Conservation (phyloP, 148 eudicot genomes). For the Talinum fruticosum region DNA sequence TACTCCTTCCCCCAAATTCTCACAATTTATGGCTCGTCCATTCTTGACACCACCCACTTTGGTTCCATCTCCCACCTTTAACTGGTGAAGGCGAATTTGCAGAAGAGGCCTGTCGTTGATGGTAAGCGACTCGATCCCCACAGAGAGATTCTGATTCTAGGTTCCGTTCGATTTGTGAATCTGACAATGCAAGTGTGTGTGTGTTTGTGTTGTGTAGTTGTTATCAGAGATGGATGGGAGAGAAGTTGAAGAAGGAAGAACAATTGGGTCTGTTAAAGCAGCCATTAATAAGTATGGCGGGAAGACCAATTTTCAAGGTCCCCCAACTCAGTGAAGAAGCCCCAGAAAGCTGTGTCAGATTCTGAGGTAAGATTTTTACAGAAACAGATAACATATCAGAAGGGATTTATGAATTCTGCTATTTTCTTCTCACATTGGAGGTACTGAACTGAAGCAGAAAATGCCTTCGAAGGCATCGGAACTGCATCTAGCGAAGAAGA, state of each 20-base stretch:
- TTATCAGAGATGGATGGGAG: conserved; percentile 31
- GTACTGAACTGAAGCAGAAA: conserved; percentile 31
- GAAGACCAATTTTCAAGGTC: conserved; percentile 20
- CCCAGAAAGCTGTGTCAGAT: conserved; percentile 24
- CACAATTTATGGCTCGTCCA: neutral
- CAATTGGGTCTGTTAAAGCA: conserved; percentile 40
- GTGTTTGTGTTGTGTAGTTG: neutral
- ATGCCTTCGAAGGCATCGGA: conserved; percentile 49
- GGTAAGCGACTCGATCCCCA: neutral
- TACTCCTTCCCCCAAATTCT: neutral
- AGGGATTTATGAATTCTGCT: neutral
- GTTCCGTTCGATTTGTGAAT: no score
- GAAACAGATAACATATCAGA: no score
- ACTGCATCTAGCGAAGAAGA: conserved; percentile 53
- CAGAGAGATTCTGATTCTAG: no score
- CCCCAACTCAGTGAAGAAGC: conserved; percentile 20
- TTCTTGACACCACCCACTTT: neutral
- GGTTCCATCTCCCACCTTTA: neutral
- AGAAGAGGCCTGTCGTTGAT: neutral
- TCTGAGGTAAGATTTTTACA: conserved; percentile 20
- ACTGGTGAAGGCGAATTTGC: neutral
- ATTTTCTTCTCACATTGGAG: neutral
- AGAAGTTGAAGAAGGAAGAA: conserved; percentile 19
- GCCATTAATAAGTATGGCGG: conserved; percentile 44
- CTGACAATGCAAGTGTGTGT: no score